A percentile compares a stretch with the other conserved stretches of the same genome.
Evolutionary conservation across 2,329 filamentous ascomycete species (phyloP).

Genomic region (Chaetoscypha palmicola): DNA sequence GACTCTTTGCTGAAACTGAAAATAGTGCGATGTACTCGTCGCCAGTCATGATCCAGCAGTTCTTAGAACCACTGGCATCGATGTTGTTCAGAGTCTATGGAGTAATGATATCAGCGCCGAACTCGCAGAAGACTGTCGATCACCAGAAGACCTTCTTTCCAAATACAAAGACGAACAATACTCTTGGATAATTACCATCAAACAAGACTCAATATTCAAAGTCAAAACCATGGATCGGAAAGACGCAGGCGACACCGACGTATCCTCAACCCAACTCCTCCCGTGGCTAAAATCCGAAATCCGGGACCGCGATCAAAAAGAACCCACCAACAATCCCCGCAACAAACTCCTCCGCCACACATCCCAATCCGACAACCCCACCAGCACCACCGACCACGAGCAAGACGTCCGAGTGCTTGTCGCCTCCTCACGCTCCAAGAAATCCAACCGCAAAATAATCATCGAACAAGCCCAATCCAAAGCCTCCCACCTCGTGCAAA

Average conservation of each 20-base stretch:
- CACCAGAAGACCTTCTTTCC: constrained; percentile 70
- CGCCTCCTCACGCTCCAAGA: constrained; percentile 78
- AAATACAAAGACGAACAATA: constrained; percentile 72
- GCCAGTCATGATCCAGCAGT: constrained; percentile 77
- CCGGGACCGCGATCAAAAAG: constrained; percentile 65
- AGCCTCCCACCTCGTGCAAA: constrained; percentile 56
- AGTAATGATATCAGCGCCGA: constrained; percentile 80
- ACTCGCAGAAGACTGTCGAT: constrained; percentile 71
- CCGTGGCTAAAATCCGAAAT: constrained; percentile 75
- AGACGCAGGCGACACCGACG: constrained; percentile 67
- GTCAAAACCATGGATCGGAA: constrained; percentile 71
- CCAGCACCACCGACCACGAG: constrained; percentile 37
- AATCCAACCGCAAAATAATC: constrained; percentile 80
- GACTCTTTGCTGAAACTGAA: constrained; percentile 8
- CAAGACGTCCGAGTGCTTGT: constrained; percentile 81
- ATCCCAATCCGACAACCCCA: constrained; percentile 23
- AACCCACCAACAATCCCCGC: constrained; percentile 41
- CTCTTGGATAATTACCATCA: constrained; percentile 84
- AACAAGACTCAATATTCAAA: constrained; percentile 69
- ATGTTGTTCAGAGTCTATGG: constrained; percentile 75
- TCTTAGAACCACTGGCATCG: constrained; percentile 68
- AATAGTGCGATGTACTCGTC: constrained; percentile 78
- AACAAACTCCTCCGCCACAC: constrained; percentile 30
- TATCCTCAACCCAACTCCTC: constrained; percentile 66
- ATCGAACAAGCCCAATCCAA: constrained; percentile 67